Conservation (phyloP, 2,329 filamentous ascomycete species). For the Lizonia empirigonia region DNA sequence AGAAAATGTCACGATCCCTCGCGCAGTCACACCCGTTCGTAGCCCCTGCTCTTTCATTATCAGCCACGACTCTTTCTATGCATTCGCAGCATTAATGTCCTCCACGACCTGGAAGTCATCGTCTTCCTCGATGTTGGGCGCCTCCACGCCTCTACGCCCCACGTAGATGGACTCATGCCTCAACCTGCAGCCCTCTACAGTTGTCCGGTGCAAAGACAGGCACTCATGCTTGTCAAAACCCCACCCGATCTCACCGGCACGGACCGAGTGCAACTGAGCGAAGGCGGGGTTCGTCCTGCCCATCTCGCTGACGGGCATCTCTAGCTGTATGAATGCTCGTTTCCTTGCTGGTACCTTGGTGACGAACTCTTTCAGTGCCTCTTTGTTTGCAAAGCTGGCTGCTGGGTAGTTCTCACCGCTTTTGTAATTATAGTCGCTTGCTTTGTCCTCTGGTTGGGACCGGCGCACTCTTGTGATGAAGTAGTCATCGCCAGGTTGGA, state of each 20-base stretch:
- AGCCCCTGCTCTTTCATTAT: too few species aligned
- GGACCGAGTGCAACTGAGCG: slow-evolving; percentile 4
- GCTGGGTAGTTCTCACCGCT: background rate
- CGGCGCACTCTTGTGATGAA: background rate
- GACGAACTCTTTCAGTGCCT: background rate
- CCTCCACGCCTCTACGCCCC: background rate
- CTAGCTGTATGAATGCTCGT: background rate
- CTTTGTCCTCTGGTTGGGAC: background rate
- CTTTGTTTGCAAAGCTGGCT: background rate
- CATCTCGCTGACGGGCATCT: background rate
- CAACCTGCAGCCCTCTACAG: background rate
- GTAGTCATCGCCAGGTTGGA: background rate
- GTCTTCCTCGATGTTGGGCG: background rate
- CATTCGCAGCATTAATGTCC: background rate
- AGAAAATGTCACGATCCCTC: too few species aligned
- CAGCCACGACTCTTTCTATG: background rate
- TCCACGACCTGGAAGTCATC: background rate
- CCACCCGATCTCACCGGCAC: slow-evolving; percentile 14
- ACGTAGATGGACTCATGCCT: slow-evolving; percentile 2
- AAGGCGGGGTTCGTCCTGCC: background rate
- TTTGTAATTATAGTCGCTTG: background rate
- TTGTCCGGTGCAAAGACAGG: slow-evolving; percentile 2
- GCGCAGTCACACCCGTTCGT: too few species aligned
- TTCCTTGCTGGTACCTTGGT: background rate
- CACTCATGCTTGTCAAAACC: slow-evolving; percentile 11